A percentile compares a stretch with the other conserved stretches of the same genome.
These are phyloP conservation scores for Entomortierella chlamydospora DNA, from an alignment of 192 early-diverging fungal genomes.

Conservation along the genomic window DNA sequence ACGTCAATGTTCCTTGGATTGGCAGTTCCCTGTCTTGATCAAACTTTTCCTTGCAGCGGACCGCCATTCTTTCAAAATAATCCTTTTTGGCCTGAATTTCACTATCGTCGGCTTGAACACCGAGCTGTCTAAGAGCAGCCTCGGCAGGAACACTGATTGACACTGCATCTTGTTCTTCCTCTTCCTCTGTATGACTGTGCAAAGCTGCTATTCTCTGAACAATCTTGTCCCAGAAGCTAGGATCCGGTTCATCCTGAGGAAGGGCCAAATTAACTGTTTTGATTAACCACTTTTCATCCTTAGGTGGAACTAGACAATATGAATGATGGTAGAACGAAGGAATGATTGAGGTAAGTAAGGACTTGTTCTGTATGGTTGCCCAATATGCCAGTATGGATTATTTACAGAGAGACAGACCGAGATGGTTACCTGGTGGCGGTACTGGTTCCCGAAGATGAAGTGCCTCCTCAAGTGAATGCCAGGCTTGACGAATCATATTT, in stretches of 20 bases:
- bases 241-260: constrained; percentile 19
- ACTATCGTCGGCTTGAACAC: constrained; percentile 5
- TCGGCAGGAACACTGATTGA: constrained; percentile 32
- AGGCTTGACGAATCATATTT: constrained; percentile 19
- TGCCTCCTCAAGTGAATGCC: constrained; percentile 41
- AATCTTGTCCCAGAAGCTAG: constrained; percentile 35
- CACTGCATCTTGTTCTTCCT: constrained; percentile 2
- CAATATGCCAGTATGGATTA: too few species aligned
- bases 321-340: neutral
- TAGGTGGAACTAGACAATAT: constrained; percentile 34
- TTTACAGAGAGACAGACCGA: neutral
- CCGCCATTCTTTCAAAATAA: constrained; percentile 44
- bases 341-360: neutral
- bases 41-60: constrained; percentile 38
- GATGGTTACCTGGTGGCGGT: constrained; percentile 32
- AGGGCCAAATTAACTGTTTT: constrained; percentile 31
- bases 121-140: constrained; percentile 26
- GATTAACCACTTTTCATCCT: constrained; percentile 41
- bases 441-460: constrained; percentile 29
- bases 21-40: constrained; percentile 17
- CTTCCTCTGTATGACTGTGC: constrained; percentile 4
- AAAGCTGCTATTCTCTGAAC: constrained; percentile 4
- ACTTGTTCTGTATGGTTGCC: too few species aligned
- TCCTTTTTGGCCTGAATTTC: constrained; percentile 24
- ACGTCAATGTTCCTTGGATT: neutral